Evolutionary conservation across 208 protist genomes (phyloP).

Genomic region (Trypanosoma lewisi): DNA sequence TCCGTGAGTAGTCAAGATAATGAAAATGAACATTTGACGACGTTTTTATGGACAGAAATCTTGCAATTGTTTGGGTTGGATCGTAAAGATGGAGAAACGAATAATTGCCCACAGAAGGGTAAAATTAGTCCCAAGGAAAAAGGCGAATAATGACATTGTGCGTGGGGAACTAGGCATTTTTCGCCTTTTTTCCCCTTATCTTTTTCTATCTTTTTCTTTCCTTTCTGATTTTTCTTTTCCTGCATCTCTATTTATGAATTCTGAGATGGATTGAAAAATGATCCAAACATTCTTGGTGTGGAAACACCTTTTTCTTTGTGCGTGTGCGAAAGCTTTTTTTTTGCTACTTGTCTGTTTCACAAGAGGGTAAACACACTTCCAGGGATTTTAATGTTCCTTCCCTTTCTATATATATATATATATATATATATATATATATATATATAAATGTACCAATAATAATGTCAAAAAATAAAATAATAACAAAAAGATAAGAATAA

Average conservation of each 20-base stretch:
- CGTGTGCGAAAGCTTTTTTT: background rate
- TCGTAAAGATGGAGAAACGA: conserved; percentile 6
- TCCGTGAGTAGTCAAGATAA: conserved; percentile 1
- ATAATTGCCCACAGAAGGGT: background rate
- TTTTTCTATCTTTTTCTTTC: no score
- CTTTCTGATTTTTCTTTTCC: conserved; percentile 7
- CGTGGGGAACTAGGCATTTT: conserved; percentile 1
- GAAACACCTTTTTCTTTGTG: background rate
- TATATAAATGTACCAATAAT: background rate
- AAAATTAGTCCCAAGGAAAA: conserved; percentile 20
- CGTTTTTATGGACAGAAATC: conserved; percentile 29
- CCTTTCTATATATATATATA: no score
- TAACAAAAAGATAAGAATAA: background rate
- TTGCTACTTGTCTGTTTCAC: no score
- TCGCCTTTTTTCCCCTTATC: conserved; percentile 4
- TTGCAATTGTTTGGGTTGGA: conserved; percentile 48
- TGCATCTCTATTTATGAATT: background rate
- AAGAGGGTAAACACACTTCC: no score
- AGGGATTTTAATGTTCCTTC: no score
- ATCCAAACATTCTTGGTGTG: background rate
- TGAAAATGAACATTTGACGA: conserved; percentile 14
- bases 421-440: no score
- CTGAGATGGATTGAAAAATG: background rate
- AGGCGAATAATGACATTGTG: conserved; percentile 26
- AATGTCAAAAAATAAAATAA: background rate